Evolutionary conservation across 2,329 filamentous ascomycete species (phyloP).

Genomic region (Apiospora sp.): DNA sequence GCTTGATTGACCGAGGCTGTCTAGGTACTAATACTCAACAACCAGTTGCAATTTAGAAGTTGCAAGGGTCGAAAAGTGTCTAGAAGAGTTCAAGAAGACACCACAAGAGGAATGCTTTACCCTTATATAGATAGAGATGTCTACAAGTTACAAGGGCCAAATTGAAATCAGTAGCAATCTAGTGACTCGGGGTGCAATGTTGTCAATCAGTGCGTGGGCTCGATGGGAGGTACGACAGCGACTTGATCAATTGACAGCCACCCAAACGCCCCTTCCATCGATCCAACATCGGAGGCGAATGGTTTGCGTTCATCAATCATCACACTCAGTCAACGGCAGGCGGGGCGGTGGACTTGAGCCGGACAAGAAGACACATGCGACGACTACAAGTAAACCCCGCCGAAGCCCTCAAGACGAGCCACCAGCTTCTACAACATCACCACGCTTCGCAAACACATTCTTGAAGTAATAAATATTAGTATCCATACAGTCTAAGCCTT

Average conservation of each 20-base stretch:
- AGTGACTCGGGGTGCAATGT: neutral
- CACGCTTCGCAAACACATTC: neutral
- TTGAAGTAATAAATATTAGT: conserved; percentile 4
- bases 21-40: neutral
- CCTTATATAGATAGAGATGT: neutral
- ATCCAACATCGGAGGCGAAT: neutral
- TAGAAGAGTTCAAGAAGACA: neutral
- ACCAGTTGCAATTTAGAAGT: neutral
- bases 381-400: neutral
- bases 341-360: neutral
- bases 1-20: neutral
- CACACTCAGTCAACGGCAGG: neutral
- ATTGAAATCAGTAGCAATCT: neutral
- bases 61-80: neutral
- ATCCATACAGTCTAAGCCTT: conserved; percentile 10
- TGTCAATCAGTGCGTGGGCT: neutral
- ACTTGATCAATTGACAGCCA: neutral
- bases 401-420: neutral
- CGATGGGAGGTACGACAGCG: neutral
- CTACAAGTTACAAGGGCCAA: neutral
- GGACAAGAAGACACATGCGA: neutral
- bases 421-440: neutral
- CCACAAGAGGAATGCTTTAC: neutral
- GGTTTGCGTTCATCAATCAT: neutral
- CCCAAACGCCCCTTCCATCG: neutral